phyloP scores from a whole-genome alignment of 768 basidiomycete genomes.

The Lactarius vividus region DNA sequence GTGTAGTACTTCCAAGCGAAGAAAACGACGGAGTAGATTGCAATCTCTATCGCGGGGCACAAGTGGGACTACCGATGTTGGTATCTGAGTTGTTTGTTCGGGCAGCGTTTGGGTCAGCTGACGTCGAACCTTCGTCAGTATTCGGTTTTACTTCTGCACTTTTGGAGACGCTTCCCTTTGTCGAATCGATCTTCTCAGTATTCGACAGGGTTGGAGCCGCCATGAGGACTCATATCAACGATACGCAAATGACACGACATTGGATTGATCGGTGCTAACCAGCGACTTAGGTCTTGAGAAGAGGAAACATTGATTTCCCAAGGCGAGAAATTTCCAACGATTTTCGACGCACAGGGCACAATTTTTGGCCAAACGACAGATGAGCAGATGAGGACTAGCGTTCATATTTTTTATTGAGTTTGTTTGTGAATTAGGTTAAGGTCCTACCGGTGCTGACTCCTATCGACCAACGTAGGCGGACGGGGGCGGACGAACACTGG shows the following conservation, averaged over 20 bases:
- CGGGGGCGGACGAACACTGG: too few relatives aligned
- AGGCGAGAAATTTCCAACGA: slow-evolving; percentile 21
- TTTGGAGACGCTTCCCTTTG: slow-evolving; percentile 75
- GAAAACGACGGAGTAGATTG: slow-evolving; percentile 71
- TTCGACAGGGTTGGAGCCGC: slow-evolving; percentile 89
- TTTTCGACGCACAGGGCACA: not conserved
- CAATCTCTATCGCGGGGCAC: slow-evolving; percentile 81
- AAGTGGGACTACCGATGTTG: slow-evolving; percentile 84
- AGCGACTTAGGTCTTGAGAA: slow-evolving; percentile 57
- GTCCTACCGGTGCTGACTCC: too few relatives aligned
- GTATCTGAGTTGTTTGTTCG: slow-evolving; percentile 23
- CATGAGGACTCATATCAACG: slow-evolving; percentile 94
- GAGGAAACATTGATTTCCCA: slow-evolving; percentile 46
- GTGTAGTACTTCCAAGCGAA: slow-evolving; percentile 80
- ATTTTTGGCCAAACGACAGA: not conserved
- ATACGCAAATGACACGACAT: slow-evolving; percentile 37
- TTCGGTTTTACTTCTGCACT: slow-evolving; percentile 86
- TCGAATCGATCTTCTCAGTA: slow-evolving; percentile 78
- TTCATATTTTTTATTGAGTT: not conserved
- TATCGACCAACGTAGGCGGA: too few relatives aligned
- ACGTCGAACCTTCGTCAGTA: slow-evolving; percentile 38
- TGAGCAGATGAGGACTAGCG: not conserved
- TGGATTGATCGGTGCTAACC: not conserved
- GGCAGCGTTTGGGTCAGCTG: not conserved
- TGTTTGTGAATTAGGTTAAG: not conserved